Evolutionary conservation across 805 yeast genomes (phyloP).

Genomic region (Kluyveromyces siamensis): DNA sequence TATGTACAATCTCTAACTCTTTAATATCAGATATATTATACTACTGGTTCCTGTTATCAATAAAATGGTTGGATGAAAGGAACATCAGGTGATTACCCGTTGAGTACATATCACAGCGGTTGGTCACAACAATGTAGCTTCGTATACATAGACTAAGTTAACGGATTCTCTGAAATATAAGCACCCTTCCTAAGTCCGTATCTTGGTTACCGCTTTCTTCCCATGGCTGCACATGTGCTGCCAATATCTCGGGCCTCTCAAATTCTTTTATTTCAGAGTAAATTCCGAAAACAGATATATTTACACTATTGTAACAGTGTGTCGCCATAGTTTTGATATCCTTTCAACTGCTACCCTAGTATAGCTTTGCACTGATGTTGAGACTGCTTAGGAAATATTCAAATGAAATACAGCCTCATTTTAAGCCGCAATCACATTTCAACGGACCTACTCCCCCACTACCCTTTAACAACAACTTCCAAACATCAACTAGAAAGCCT

Average conservation of each 20-base stretch:
- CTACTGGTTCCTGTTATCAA: not conserved
- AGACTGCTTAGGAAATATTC: not conserved
- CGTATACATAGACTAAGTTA: too few species aligned
- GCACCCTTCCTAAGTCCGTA: not conserved
- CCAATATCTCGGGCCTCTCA: not conserved
- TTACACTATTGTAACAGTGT: not conserved
- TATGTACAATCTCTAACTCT: conserved; percentile 2
- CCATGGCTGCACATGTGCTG: not conserved
- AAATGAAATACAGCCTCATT: not conserved
- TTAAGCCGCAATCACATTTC: conserved; percentile 1
- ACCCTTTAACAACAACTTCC: not conserved
- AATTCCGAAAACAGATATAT: not conserved
- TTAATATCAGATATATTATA: conserved; percentile 1
- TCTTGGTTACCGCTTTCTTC: not conserved
- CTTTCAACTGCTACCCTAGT: not conserved
- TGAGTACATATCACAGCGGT: too few species aligned
- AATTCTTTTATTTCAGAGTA: not conserved
- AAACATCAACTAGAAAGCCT: conserved; percentile 4
- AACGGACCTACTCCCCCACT: not conserved
- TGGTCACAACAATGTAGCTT: too few species aligned
- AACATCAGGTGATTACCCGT: too few species aligned
- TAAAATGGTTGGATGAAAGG: not conserved
- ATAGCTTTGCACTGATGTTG: not conserved
- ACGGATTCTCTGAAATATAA: too few species aligned
- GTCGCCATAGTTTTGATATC: too few species aligned